Conservation (phyloP, 2,329 filamentous ascomycete species). For the Penicillium rolfsii region DNA sequence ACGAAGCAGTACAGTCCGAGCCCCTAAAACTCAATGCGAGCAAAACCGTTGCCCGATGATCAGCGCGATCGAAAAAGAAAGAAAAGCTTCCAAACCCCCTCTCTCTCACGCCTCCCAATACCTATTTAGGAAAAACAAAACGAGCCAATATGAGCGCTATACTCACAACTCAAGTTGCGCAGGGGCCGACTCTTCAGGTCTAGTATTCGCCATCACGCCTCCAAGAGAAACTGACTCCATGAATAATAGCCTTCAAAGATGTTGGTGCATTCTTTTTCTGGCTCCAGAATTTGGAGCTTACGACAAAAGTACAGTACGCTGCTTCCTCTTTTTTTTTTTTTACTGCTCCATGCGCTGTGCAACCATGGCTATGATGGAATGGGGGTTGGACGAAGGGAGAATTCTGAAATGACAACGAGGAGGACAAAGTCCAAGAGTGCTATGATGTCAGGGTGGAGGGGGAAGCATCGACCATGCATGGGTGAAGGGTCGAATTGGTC, state of each 20-base stretch:
- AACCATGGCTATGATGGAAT: not conserved
- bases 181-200: not conserved
- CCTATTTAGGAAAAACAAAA: not conserved
- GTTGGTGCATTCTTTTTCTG: not conserved
- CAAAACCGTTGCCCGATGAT: not conserved
- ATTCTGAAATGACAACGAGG: not conserved
- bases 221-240: not conserved
- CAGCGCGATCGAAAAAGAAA: not conserved
- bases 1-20: not conserved
- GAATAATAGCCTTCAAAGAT: not conserved
- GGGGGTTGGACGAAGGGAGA: not conserved
- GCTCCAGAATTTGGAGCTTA: not conserved
- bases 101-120: not conserved
- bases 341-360: not conserved
- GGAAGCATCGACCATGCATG: not conserved
- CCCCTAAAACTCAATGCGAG: not conserved
- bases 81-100: not conserved
- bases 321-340: not conserved
- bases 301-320: not conserved
- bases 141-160: not conserved
- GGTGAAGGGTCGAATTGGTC: too few species aligned
- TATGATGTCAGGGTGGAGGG: slow-evolving; percentile 1
- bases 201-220: not conserved
- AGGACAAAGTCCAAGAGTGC: not conserved
- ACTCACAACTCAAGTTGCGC: not conserved